phyloP scores from a whole-genome alignment of 192 early-diverging fungal genomes.

The Coemansia sp. region DNA sequence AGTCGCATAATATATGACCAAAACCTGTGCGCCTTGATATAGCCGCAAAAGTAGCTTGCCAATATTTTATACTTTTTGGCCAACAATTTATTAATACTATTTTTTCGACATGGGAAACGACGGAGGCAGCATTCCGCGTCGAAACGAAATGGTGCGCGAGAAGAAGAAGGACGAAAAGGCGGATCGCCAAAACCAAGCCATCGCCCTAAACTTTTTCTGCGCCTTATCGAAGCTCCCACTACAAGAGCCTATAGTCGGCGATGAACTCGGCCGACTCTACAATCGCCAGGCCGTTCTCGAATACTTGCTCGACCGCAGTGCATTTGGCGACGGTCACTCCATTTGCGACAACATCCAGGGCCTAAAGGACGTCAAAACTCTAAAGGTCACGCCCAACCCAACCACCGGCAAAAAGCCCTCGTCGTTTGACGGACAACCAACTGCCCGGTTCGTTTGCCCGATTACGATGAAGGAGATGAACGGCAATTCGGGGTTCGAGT shows the following conservation, averaged over 20 bases:
- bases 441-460: conserved; percentile 47
- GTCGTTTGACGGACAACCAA: conserved; percentile 17
- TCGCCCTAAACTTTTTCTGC: conserved; percentile 33
- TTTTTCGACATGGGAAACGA: conserved; percentile 50
- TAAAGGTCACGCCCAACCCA: conserved; percentile 5
- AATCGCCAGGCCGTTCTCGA: conserved; percentile 71
- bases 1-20: conserved; percentile 2
- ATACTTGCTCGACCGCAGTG: conserved; percentile 56
- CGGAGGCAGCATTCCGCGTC: conserved; percentile 54
- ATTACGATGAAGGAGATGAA: conserved; percentile 54
- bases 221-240: conserved; percentile 56
- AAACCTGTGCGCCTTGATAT: neutral
- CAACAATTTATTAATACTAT: neutral
- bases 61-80: neutral
- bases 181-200: conserved; percentile 22
- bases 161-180: conserved; percentile 44
- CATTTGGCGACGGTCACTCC: conserved; percentile 60
- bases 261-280: conserved; percentile 67
- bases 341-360: conserved; percentile 8
- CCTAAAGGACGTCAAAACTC: conserved; percentile 26
- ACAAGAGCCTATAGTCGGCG: conserved; percentile 59
- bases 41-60: neutral
- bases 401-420: neutral
- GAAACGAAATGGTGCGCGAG: conserved; percentile 52
- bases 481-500: conserved; percentile 42